Evolutionary conservation across 163 green algal genomes (phyloP), one percentile per base, ranked within the genome.

Genomic region (Volvox carteri): DNA sequence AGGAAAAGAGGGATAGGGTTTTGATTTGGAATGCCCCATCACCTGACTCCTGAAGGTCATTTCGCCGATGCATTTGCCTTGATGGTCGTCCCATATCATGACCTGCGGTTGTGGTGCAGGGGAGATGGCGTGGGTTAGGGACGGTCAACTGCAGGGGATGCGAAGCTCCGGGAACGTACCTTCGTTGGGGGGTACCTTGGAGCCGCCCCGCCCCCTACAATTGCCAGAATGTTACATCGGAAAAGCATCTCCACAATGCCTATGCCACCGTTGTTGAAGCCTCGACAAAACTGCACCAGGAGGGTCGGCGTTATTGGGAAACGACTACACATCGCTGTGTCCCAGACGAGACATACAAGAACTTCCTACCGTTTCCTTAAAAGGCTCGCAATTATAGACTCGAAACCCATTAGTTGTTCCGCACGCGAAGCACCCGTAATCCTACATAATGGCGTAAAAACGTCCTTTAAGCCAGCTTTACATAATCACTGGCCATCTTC

Each of bases 51-150:
- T 89, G 88, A 99, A 99, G 46, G 88, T 95, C 14, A 99, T 95
- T 92, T 99, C 98, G 12, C 97, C 98, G 35, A 99, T 98, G 86
- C 95, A 97, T 8, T 97, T 94, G 12, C 92, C 95, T 88, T 98
- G 95, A 78, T 98, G 95, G 91, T 99, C 98, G 88, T 99, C 98
- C 96, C 97, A 99, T 11, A 99, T 98, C 95, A 99, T 99, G 21
- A 99, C 96, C 95, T 98, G 94, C 90, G 91, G 39, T 65, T 65
- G 5, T 8, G 3, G 28, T 19, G 7, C 19, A 65, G 3, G 8
- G 54, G 54, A 65, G 54, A 65, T 25, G 54, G 54, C n/a, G n/a
- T n/a, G n/a, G n/a, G n/a, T n/a, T n/a, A n/a, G n/a, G n/a, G n/a
- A n/a, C n/a, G n/a, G n/a, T n/a, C n/a, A n/a, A n/a, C n/a, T 19